Conservation (phyloP, 2,329 filamentous ascomycete species). For the Trichoderma atroviride region DNA sequence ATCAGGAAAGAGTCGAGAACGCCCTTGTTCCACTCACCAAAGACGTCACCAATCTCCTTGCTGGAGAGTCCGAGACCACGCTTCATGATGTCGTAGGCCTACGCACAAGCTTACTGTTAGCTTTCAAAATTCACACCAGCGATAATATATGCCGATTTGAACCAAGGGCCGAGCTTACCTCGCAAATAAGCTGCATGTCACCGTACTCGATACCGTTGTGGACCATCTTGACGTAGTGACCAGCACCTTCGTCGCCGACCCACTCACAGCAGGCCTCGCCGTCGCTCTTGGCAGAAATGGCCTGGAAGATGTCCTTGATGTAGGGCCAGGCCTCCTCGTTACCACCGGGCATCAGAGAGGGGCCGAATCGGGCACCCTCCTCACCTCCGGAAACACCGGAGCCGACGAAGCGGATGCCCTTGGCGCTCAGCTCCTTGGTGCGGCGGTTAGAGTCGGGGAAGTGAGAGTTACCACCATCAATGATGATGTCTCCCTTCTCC, state of each 20-base stretch:
- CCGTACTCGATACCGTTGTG: conserved; percentile 99
- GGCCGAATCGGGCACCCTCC: conserved; percentile 97
- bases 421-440: conserved; percentile 79
- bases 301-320: conserved; percentile 99
- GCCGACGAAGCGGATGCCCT: conserved; percentile 95
- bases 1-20: conserved; percentile 99
- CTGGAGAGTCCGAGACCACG: conserved; percentile 84
- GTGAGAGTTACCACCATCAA: conserved; percentile 97
- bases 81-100: conserved; percentile 99
- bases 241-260: conserved; percentile 99
- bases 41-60: conserved; percentile 95
- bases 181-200: conserved; percentile 99
- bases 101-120: conserved; percentile 13
- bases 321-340: conserved; percentile 97
- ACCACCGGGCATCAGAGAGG: conserved; percentile 98
- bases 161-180: conserved; percentile 61
- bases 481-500: conserved; percentile 93
- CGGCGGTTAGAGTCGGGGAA: conserved; percentile 99
- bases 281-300: conserved; percentile 96
- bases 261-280: conserved; percentile 98
- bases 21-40: conserved; percentile 97
- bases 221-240: conserved; percentile 99
- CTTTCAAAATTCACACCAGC: not conserved
- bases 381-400: conserved; percentile 98
- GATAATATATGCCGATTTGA: not conserved